These are phyloP conservation scores for Zoysia japonica DNA, from an alignment of 176 grass and related monocot genomes.

Conservation along the genomic window DNA sequence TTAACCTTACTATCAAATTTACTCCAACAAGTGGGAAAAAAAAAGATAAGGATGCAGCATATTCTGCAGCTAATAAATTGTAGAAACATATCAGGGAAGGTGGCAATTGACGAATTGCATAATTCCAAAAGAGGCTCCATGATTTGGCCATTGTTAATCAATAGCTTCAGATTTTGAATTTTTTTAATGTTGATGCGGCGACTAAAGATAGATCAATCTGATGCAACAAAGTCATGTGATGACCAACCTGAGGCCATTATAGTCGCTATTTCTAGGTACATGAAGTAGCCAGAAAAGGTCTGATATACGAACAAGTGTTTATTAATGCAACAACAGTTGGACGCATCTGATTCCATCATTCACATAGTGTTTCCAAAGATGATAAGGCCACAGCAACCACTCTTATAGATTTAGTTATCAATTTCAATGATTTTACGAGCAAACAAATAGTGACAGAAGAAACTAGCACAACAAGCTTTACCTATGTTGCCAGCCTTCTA, in stretches of 20 bases:
- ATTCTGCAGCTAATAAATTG: not conserved
- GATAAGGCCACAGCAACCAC: not conserved
- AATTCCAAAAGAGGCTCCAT: slow-evolving; percentile 3
- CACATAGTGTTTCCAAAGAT: not conserved
- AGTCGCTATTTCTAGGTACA: not conserved
- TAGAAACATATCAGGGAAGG: not conserved
- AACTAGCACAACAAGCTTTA: slow-evolving; percentile 38
- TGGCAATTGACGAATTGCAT: not conserved
- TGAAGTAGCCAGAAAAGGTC: not conserved
- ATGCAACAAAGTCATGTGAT: not conserved
- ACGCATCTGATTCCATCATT: slow-evolving; percentile 1
- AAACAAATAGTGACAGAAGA: not conserved
- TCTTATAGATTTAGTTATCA: not conserved
- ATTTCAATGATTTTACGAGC: slow-evolving; percentile 11
- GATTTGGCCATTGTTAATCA: not conserved
- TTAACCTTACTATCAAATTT: slow-evolving; percentile 8
- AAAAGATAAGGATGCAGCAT: not conserved
- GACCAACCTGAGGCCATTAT: not conserved
- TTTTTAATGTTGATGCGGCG: not conserved
- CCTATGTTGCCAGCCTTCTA: slow-evolving; percentile 88
- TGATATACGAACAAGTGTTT: not conserved
- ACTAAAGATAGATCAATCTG: not conserved
- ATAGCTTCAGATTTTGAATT: not conserved
- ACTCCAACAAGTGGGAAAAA: not conserved
- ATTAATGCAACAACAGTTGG: not conserved